These are phyloP conservation scores for Rhizopogon sp. DNA, from an alignment of 768 basidiomycete species.

Conservation along the genomic window DNA sequence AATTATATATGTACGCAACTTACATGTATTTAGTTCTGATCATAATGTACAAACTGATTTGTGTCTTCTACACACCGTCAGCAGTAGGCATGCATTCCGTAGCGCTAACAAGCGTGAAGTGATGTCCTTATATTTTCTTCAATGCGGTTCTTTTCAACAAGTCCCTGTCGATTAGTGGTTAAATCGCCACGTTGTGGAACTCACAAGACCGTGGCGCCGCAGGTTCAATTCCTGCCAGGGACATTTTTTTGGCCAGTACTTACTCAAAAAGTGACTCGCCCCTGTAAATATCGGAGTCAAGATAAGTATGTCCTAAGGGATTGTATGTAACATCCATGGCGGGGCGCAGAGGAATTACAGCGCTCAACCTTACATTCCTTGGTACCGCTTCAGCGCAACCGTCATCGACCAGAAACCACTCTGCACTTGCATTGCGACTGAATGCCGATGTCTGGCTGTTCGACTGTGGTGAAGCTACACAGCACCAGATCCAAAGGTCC, in stretches of 20 bases:
- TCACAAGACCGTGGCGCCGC: slow-evolving; percentile 32
- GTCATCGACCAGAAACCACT: slow-evolving; percentile 75
- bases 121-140: neutral
- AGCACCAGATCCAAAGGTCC: slow-evolving; percentile 71
- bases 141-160: neutral
- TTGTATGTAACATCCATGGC: slow-evolving; percentile 1
- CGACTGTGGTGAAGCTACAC: slow-evolving; percentile 83
- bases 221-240: slow-evolving; percentile 35
- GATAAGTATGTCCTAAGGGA: neutral
- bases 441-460: slow-evolving; percentile 76
- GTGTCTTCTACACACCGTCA: neutral
- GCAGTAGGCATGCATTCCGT: no score
- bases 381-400: slow-evolving; percentile 82
- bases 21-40: neutral
- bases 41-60: neutral
- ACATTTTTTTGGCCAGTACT: slow-evolving; percentile 18
- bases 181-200: slow-evolving; percentile 37
- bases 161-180: slow-evolving; percentile 41
- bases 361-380: slow-evolving; percentile 64
- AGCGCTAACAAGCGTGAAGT: no score
- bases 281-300: no score
- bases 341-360: slow-evolving; percentile 16
- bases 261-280: no score
- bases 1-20: neutral
- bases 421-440: slow-evolving; percentile 62